Conservation (phyloP, 768 basidiomycete genomes). For the Pleurotus ostreatus region DNA sequence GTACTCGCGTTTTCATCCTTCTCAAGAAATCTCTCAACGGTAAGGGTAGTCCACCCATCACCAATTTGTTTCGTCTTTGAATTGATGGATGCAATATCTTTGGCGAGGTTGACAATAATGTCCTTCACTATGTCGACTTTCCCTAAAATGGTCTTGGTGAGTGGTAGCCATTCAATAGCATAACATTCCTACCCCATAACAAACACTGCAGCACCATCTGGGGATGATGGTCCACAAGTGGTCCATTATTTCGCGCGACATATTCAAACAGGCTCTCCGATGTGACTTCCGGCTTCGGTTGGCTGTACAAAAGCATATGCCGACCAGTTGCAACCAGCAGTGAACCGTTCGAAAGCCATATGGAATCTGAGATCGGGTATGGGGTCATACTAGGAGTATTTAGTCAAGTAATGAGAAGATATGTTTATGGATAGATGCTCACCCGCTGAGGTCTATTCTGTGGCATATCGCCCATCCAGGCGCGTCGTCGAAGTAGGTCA, state of each 20-base stretch:
- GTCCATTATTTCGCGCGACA: constrained; percentile 80
- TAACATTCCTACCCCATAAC: constrained; percentile 67
- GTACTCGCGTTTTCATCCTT: constrained; percentile 20
- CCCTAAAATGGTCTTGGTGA: constrained; percentile 36
- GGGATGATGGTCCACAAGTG: constrained; percentile 88
- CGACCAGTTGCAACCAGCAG: constrained; percentile 81
- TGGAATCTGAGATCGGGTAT: constrained; percentile 80
- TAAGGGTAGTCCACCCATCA: constrained; percentile 43
- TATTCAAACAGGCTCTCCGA: constrained; percentile 69
- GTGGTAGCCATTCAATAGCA: neutral
- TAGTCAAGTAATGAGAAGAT: neutral
- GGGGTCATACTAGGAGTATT: constrained; percentile 61
- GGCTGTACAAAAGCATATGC: constrained; percentile 78
- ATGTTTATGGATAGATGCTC: constrained; percentile 19
- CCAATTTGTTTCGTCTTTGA: constrained; percentile 16
- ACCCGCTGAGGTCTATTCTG: constrained; percentile 69
- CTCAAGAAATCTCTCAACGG: constrained; percentile 54
- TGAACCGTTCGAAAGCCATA: constrained; percentile 84
- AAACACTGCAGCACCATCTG: constrained; percentile 90
- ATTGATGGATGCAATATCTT: constrained; percentile 25
- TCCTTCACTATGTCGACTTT: constrained; percentile 84
- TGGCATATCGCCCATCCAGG: constrained; percentile 76
- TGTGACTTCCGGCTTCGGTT: constrained; percentile 20
- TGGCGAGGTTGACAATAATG: constrained; percentile 67
- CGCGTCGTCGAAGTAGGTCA: constrained; percentile 84